Evolutionary conservation across 1,139 yeast species (phyloP).

Genomic region (Geotrichum siamense): DNA sequence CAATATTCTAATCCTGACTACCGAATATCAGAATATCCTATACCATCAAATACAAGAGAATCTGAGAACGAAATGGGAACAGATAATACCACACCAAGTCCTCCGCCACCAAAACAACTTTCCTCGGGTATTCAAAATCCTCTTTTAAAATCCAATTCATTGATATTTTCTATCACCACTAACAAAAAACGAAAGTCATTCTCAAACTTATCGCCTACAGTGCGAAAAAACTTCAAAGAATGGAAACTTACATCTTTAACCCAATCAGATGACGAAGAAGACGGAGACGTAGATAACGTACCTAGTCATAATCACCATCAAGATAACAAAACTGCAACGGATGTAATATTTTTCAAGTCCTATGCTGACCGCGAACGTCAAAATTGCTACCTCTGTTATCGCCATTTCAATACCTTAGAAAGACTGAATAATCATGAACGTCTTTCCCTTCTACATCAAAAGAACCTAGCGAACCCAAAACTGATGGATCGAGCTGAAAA

Average conservation of each 20-base stretch:
- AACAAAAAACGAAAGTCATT: background rate
- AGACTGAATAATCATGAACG: constrained; percentile 13
- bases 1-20: constrained; percentile 11
- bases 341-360: background rate
- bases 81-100: background rate
- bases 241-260: constrained; percentile 8
- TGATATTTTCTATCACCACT: too few species aligned
- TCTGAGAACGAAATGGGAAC: background rate
- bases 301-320: background rate
- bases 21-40: constrained; percentile 14
- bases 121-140: background rate
- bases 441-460: constrained; percentile 8
- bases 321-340: background rate
- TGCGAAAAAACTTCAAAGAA: constrained; percentile 6
- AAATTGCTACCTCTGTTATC: constrained; percentile 12
- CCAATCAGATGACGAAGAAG: constrained; percentile 4
- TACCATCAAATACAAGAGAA: constrained; percentile 3
- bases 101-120: background rate
- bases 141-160: background rate
- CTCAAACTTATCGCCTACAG: background rate
- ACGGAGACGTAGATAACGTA: background rate
- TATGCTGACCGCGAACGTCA: constrained; percentile 12
- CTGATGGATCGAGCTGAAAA: constrained; percentile 2
- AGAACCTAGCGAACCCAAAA: constrained; percentile 1
- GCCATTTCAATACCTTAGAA: constrained; percentile 14